A percentile compares a stretch with the other conserved stretches of the same genome.
phyloP scores from a whole-genome alignment of 306 rosid species.

The Vicia villosa region DNA sequence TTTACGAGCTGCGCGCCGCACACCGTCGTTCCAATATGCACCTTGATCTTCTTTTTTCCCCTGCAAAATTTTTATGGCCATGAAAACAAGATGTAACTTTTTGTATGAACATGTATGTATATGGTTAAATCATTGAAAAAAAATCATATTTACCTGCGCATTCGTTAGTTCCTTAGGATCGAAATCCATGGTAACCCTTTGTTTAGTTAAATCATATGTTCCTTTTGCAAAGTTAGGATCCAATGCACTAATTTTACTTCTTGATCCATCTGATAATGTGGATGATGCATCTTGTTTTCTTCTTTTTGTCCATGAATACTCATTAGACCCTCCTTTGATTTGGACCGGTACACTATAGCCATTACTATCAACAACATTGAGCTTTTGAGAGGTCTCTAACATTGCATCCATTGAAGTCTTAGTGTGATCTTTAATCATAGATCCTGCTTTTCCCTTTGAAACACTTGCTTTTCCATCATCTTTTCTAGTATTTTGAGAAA shows the following conservation, averaged over 20 bases:
- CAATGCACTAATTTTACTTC: conserved; percentile 80
- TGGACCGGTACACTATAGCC: conserved; percentile 56
- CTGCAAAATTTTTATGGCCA: conserved; percentile 36
- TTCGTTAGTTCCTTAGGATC: conserved; percentile 36
- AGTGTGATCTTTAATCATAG: conserved; percentile 39
- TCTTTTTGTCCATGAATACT: conserved; percentile 71
- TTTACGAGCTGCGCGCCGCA: conserved; percentile 54
- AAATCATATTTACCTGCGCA: conserved; percentile 42
- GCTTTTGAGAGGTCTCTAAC: conserved; percentile 54
- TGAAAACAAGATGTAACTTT: conserved; percentile 12
- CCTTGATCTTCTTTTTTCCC: conserved; percentile 41
- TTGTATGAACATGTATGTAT: background rate
- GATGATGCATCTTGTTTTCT: conserved; percentile 66
- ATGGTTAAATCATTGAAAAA: background rate
- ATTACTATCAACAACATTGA: conserved; percentile 37
- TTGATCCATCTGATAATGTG: conserved; percentile 76
- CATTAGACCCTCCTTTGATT: conserved; percentile 61
- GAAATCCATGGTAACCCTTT: conserved; percentile 42
- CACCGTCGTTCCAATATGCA: conserved; percentile 52
- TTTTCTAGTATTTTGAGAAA: conserved; percentile 33
- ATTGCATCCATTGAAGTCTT: conserved; percentile 52
- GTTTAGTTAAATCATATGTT: conserved; percentile 48
- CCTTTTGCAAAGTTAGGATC: conserved; percentile 78
- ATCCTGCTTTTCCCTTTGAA: conserved; percentile 44
- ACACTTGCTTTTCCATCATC: conserved; percentile 43